Percentiles rank a stretch among this genome's conserved stretches.
Conservation (phyloP, 768 basidiomycete genomes). For the Suillus bovinus region DNA sequence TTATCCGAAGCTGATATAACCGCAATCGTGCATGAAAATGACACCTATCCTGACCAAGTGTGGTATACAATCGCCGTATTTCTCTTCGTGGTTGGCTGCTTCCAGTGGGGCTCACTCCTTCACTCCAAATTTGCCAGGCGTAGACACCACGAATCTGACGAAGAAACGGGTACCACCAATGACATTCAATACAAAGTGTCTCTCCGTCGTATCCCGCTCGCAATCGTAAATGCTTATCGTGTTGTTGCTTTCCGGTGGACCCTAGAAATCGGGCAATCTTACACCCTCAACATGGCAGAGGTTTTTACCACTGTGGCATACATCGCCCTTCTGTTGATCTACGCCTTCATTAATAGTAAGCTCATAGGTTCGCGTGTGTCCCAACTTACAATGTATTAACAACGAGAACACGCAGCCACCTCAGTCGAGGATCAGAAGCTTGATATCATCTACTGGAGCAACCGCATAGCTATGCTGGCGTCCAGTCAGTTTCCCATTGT, state of each 20-base stretch:
- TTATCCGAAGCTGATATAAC: neutral
- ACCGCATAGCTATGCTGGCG: constrained; percentile 33
- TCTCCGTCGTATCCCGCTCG: constrained; percentile 27
- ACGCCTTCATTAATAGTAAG: constrained; percentile 40
- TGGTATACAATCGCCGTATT: constrained; percentile 16
- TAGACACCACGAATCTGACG: constrained; percentile 10
- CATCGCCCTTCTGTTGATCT: constrained; percentile 36
- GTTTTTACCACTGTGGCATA: constrained; percentile 39
- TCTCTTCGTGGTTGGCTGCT: constrained; percentile 19
- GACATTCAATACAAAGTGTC: constrained; percentile 12
- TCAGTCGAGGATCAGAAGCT: constrained; percentile 21
- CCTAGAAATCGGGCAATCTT: constrained; percentile 33
- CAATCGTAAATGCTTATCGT: constrained; percentile 35
- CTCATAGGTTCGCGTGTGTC: constrained; percentile 5
- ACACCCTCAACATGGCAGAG: constrained; percentile 43
- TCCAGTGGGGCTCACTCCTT: constrained; percentile 19
- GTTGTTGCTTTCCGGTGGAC: constrained; percentile 38
- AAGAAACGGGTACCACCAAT: constrained; percentile 4
- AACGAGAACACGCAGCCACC: constrained; percentile 19
- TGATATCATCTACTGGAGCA: constrained; percentile 31
- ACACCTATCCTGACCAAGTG: constrained; percentile 16
- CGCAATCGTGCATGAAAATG: neutral
- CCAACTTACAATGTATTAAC: neutral
- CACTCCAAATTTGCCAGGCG: constrained; percentile 17
- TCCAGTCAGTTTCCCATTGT: constrained; percentile 41